Evolutionary conservation across 179 eudicot genomes (phyloP), one percentile per base, ranked within the genome.

Genomic region (Corrigiola litoralis): DNA sequence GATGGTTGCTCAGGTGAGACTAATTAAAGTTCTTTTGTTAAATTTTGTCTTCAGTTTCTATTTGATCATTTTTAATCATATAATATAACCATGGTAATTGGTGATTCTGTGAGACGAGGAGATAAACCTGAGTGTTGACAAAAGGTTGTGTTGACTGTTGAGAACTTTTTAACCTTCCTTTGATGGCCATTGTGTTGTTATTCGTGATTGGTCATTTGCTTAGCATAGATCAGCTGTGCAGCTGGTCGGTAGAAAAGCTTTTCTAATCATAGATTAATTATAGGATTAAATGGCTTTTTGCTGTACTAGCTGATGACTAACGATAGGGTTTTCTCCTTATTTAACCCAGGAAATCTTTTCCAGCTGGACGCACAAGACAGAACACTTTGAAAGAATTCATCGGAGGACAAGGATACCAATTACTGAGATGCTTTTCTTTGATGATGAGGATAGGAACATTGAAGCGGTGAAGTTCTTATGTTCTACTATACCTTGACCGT

Each of bases 1-100:
- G 90, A 86, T 95, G 72, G 92, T 88, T 14, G 84, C 99, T 36
- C 85, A 95, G 92, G 99, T 95, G 69, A 78, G 82, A 50, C 28
- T 24, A 18, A 42, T 33, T 2, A 8, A 41, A 45, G 41, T 48
- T 27, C 42, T 13, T 63, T 6, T 17, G 21, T 34, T 37, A 52
- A 1, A 12, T 24, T 60, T 46, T 17, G 31, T 31, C 18, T 65
- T 17, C 24, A 25, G 57, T 42, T 58, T 49, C 45, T 63, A 4
- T 41, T 1, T 14, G 7, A 24, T 56, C 55, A 14, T 60, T 18
- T 29, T 45, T 36, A 41, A 17, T n/a, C 12, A 53, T 28, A 24
- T 21, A 29, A 24, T 16, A 1, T 25, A 17, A 13, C 9, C 7
- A 23, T 9, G 44, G 41, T 24, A 23, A 24, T 37, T 20, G 21